Conservation (phyloP, 371 early-diverging fungal genomes). For the Chytridium lagenaria region DNA sequence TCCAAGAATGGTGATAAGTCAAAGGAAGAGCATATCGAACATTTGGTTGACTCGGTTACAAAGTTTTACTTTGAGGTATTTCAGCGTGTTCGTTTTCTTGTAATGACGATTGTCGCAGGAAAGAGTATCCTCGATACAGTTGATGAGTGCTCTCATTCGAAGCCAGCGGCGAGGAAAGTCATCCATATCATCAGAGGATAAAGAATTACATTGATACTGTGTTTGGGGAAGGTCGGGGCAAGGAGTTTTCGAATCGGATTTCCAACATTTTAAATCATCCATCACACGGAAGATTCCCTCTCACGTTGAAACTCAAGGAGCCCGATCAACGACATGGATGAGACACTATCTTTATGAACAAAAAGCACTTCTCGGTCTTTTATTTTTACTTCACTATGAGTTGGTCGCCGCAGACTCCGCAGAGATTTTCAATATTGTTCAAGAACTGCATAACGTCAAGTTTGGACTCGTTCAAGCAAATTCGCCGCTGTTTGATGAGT, state of each 20-base stretch:
- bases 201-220: too few relatives aligned
- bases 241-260: too few relatives aligned
- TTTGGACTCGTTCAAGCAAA: constrained; percentile 46
- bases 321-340: constrained; percentile 37
- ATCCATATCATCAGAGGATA: too few relatives aligned
- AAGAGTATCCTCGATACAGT: constrained; percentile 29
- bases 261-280: constrained; percentile 24
- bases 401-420: constrained; percentile 11
- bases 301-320: constrained; percentile 19
- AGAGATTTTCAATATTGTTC: constrained; percentile 21
- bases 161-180: too few relatives aligned
- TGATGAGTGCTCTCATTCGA: constrained; percentile 36
- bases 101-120: constrained; percentile 29
- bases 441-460: neutral
- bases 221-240: too few relatives aligned
- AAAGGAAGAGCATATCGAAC: constrained; percentile 28
- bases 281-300: constrained; percentile 25
- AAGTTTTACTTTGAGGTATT: constrained; percentile 37
- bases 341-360: constrained; percentile 43
- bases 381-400: constrained; percentile 46
- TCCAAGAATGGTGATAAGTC: neutral
- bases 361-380: constrained; percentile 37
- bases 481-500: constrained; percentile 40
- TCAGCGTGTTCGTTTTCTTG: neutral
- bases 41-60: constrained; percentile 31